Conservation (phyloP, 768 basidiomycete genomes). For the Psilocybe cubensis region DNA sequence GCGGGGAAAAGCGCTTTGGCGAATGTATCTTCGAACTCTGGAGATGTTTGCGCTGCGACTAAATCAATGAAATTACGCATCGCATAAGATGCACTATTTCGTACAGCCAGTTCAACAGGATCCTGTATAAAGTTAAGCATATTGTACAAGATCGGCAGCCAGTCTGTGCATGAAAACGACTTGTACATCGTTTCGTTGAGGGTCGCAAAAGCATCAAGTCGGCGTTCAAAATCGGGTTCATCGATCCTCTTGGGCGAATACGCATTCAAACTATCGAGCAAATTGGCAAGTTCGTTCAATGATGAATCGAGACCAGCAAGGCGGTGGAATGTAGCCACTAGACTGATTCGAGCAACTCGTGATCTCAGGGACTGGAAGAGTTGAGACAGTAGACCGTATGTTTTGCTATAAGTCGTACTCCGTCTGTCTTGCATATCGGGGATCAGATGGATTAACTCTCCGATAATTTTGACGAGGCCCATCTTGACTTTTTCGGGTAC, state of each 20-base stretch:
- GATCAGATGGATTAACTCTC: slow-evolving; percentile 67
- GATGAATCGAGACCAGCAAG: slow-evolving; percentile 47
- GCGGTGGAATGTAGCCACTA: slow-evolving; percentile 66
- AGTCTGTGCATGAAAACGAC: slow-evolving; percentile 57
- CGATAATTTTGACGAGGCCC: slow-evolving; percentile 75
- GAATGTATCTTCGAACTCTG: slow-evolving; percentile 59
- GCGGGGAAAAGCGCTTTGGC: slow-evolving; percentile 72
- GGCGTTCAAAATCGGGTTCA: slow-evolving; percentile 91
- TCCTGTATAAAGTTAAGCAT: slow-evolving; percentile 88
- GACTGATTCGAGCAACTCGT: slow-evolving; percentile 68
- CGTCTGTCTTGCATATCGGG: slow-evolving; percentile 55
- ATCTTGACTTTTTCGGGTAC: slow-evolving; percentile 88
- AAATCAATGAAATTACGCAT: slow-evolving; percentile 80
- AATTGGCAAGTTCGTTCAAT: slow-evolving; percentile 49
- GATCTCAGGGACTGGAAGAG: slow-evolving; percentile 80
- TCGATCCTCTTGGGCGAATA: slow-evolving; percentile 83
- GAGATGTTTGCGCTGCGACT: slow-evolving; percentile 42
- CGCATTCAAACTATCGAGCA: slow-evolving; percentile 78
- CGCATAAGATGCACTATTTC: slow-evolving; percentile 77
- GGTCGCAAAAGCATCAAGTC: slow-evolving; percentile 72
- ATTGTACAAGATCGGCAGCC: slow-evolving; percentile 86
- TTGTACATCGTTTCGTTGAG: slow-evolving; percentile 71
- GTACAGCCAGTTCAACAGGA: slow-evolving; percentile 82
- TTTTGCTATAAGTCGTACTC: slow-evolving; percentile 49
- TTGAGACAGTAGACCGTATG: slow-evolving; percentile 69